Conservation (phyloP, 176 grass and related monocot genomes). For the Dendrocalamus sinicus region DNA sequence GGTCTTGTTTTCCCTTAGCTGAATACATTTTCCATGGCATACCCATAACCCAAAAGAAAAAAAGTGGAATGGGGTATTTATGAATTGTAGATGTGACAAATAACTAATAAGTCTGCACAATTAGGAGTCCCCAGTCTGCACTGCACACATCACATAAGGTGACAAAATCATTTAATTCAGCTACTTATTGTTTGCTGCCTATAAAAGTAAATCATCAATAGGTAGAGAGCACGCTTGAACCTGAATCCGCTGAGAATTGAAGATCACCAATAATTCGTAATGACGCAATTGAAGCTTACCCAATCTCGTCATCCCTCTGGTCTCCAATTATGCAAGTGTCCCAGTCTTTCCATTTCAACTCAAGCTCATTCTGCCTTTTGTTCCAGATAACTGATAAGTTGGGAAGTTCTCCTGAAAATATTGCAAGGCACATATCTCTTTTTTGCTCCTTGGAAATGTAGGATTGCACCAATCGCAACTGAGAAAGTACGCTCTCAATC, state of each 20-base stretch:
- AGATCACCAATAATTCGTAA: slow-evolving; percentile 50
- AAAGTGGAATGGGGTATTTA: no score
- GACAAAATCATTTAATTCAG: slow-evolving; percentile 20
- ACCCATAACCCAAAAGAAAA: no score
- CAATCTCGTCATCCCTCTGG: slow-evolving; percentile 41
- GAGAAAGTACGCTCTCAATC: slow-evolving; percentile 61
- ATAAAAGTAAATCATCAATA: slow-evolving; percentile 33
- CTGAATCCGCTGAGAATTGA: slow-evolving; percentile 72
- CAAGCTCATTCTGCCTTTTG: slow-evolving; percentile 54
- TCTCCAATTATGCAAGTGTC: slow-evolving; percentile 39
- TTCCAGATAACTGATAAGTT: slow-evolving; percentile 53
- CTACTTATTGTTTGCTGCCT: neutral
- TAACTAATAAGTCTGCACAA: no score
- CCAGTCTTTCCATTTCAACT: slow-evolving; percentile 69
- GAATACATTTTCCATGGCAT: no score
- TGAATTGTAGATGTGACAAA: no score
- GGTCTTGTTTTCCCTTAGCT: no score
- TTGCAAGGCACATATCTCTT: slow-evolving; percentile 59
- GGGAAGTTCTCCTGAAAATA: slow-evolving; percentile 82
- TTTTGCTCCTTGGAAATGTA: neutral
- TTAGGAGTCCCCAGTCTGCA: slow-evolving; percentile 37
- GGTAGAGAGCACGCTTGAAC: slow-evolving; percentile 41
- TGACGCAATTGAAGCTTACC: slow-evolving; percentile 53
- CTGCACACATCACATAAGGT: slow-evolving; percentile 41
- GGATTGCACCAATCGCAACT: slow-evolving; percentile 41